A percentile compares a stretch with the other conserved stretches of the same genome.
Conservation (phyloP, 345 rosid genomes). For the Citrus medica region DNA sequence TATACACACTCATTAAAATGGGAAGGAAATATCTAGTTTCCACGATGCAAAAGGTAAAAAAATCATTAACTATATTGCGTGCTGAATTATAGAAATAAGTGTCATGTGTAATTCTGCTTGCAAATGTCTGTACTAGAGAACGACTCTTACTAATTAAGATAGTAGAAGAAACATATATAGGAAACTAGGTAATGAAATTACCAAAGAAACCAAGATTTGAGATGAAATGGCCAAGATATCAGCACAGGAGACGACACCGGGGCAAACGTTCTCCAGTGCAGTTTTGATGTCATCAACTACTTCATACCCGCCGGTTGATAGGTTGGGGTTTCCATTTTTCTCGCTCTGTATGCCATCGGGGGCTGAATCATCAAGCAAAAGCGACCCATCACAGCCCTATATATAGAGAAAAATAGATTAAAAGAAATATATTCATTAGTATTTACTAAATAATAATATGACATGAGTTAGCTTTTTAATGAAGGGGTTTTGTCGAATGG, state of each 20-base stretch:
- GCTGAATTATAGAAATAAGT: too few relatives aligned
- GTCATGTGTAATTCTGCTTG: not conserved
- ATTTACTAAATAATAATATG: not conserved
- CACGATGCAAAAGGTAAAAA: too few relatives aligned
- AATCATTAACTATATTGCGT: too few relatives aligned
- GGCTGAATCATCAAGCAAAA: constrained; percentile 37
- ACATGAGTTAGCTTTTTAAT: not conserved
- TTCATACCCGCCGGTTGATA: constrained; percentile 25
- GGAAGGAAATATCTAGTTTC: too few relatives aligned
- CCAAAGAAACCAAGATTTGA: constrained; percentile 40
- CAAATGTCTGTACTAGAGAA: too few relatives aligned
- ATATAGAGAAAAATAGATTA: not conserved
- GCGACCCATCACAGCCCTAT: constrained; percentile 57
- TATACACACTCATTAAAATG: too few relatives aligned
- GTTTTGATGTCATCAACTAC: constrained; percentile 49
- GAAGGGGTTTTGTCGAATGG: too few relatives aligned
- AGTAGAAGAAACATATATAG: not conserved
- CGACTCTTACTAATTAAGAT: too few relatives aligned
- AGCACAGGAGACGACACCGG: constrained; percentile 58
- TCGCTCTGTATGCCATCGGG: constrained; percentile 24
- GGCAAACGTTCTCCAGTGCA: constrained; percentile 52
- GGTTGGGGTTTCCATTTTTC: constrained; percentile 33
- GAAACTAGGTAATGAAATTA: constrained; percentile 5
- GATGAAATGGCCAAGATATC: constrained; percentile 55
- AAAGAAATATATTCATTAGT: not conserved